phyloP scores from a whole-genome alignment of 1,284 basidiomycete species.

The Heliocybe sulcata region DNA sequence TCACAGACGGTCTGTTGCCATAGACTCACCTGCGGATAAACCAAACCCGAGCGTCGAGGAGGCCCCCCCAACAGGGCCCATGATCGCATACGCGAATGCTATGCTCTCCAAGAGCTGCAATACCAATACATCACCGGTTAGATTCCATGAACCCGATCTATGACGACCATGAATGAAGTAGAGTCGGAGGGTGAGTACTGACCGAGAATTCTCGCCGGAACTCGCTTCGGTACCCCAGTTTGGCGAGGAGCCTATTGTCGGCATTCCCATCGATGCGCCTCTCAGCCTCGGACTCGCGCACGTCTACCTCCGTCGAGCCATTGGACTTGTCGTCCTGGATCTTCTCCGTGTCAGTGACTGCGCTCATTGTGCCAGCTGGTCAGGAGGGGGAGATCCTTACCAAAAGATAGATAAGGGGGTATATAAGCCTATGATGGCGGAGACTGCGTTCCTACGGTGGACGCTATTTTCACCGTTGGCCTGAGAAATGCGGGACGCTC shows the following conservation, averaged over 20 bases:
- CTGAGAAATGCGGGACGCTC: background rate
- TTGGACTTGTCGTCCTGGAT: background rate
- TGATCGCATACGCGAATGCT: conserved; percentile 67
- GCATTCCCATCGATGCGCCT: background rate
- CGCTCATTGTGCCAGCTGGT: background rate
- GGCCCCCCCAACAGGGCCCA: conserved; percentile 67
- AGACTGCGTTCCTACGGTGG: background rate
- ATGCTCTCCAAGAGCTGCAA: conserved; percentile 53
- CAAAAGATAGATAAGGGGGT: background rate
- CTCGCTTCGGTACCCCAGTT: background rate
- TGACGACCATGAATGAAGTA: background rate
- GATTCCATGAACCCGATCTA: background rate
- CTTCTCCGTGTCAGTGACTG: background rate
- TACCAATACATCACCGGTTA: background rate
- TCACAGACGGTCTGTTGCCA: background rate
- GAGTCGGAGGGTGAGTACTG: background rate
- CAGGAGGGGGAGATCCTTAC: background rate
- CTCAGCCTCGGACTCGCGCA: background rate
- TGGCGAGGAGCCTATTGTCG: background rate
- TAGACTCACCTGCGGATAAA: conserved; percentile 44
- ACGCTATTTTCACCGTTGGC: background rate
- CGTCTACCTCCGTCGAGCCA: background rate
- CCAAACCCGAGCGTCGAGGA: conserved; percentile 61
- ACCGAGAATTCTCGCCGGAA: conserved; percentile 2
- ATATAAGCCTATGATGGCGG: background rate